Base-by-base conservation (phyloP, 2,329 filamentous ascomycete genomes). In the Xylariomycetidae sp. region DNA sequence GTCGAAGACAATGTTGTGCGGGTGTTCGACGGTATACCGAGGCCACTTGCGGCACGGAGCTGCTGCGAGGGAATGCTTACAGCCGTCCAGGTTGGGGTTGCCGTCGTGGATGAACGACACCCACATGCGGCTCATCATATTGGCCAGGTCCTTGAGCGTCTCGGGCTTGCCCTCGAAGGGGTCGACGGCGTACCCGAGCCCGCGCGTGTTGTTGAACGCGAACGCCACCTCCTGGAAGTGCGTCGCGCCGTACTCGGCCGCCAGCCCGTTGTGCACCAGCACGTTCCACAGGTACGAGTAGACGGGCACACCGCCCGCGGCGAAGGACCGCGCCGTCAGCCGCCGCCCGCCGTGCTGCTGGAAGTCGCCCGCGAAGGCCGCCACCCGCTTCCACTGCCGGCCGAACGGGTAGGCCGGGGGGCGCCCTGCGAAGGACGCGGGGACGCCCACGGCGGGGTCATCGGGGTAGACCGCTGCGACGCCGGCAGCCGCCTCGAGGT, bases 281-380 rank as follows among this genome's bases (percentile, higher is more conserved):
- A 67, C 63, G 36, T 70, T 59, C 42, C 69, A 70, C 23, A 63
- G 57, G 54, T 70, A 72, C 32, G 68, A 72, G 59, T 76, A 81
- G 6, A 72, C 71, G 14, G 68, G 60, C 2, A 74, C 47, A 10
- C 59, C 57, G 19, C 61, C 54, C 8, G 57, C 57, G 10, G 71
- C 60, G 67, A 71, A 77, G 2, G 60, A 60, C 46, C 75, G 59
- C 37, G 68, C 71, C 3, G 70, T 64, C 18, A 66, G 60, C 3
- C 77, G 65, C 4, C 76, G 65, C 16, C 68, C 67, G 3, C 68
- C 69, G 37, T 76, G 72, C 58, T 80, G 72, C 31, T 59, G 51
- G 6, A 60, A 58, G 54, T 82, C 77, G 19, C 76, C 76, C 6
- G 55, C 54, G 41, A 63, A 74, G 10, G 34, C 34, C 4, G 40